Base-by-base conservation (phyloP, 148 eudicot genomes). In the Camellia granthamiana region DNA sequence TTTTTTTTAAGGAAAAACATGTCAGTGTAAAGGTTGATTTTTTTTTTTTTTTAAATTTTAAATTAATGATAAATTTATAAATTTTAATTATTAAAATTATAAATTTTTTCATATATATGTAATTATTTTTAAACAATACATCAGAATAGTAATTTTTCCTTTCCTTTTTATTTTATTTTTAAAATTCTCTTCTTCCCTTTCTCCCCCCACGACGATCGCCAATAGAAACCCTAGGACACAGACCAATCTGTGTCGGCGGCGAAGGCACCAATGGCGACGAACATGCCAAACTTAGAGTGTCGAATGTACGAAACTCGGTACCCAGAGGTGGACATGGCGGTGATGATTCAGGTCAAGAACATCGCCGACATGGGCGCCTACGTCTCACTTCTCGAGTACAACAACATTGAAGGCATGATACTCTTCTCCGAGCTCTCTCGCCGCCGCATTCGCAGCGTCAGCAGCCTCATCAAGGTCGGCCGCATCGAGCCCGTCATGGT, bases 331-430 rank as follows among this genome's bases (percentile, higher is more conserved):
- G 99, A 96, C 84, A 90, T 82, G 75, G 90, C 97, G 47, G 99
- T 96, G 41, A 96, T 96, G 99, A 94, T 96, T 3, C 98, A 92
- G 65, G 99, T 96, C 21, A 92, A 92, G 86, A 90, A 88, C 89
- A 94, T 96, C 78, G 98, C 97, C 15, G 99, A 94, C 64, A 90
- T 94, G 90, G 97, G 99, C 3, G 96, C 97, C 0, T 93, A 96
- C 80, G 99, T 96, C 0, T 85, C 97, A 0, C 89, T 96, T 0
- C 84, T 96, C 6, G 99, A 96, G 90, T 96, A 96, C 90, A 93
- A 96, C 83, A 94, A 94, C 93, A 96, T 94, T 71, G 99, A 96
- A 85, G 99, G 99, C 0, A 96, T 96, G 98, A 96, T 96, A 62
- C 86, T 96, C 13, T 87, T 96, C 82, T 96, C 99, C 2, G 99